Conservation (phyloP, 2,329 filamentous ascomycete genomes). For the Claviceps capensis region DNA sequence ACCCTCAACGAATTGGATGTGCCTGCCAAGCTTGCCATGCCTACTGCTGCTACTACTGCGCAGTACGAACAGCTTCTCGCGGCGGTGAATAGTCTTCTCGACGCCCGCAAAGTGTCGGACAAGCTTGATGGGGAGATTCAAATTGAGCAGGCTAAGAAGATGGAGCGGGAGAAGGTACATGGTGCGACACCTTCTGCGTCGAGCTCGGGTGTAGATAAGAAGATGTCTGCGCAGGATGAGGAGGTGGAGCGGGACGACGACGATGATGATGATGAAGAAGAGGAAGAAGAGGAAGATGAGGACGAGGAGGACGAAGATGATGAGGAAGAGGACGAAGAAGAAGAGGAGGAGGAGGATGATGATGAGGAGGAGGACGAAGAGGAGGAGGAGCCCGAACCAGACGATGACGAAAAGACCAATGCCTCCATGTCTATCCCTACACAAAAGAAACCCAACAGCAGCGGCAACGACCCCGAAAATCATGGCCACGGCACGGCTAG, state of each 20-base stretch:
- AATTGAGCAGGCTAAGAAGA: slow-evolving; percentile 42
- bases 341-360: no score
- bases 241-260: slow-evolving; percentile 6
- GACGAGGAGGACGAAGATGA: no score
- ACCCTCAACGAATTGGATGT: slow-evolving; percentile 61
- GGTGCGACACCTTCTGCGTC: slow-evolving; percentile 1
- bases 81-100: slow-evolving; percentile 56
- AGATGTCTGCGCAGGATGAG: not conserved
- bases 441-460: slow-evolving; percentile 11
- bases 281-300: no score
- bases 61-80: slow-evolving; percentile 57
- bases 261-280: no score
- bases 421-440: not conserved
- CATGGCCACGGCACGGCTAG: not conserved
- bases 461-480: slow-evolving; percentile 4
- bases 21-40: slow-evolving; percentile 55
- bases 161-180: slow-evolving; percentile 31
- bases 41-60: slow-evolving; percentile 56
- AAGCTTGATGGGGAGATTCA: slow-evolving; percentile 62
- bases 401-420: slow-evolving; percentile 4
- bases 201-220: not conserved
- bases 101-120: slow-evolving; percentile 60
- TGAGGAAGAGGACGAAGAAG: no score
- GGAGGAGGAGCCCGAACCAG: slow-evolving; percentile 1
- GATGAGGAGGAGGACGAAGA: no score